A percentile compares a stretch with the other conserved stretches of the same genome.
phyloP scores from a whole-genome alignment of 345 rosid species.

The Hirschfeldia incana region DNA sequence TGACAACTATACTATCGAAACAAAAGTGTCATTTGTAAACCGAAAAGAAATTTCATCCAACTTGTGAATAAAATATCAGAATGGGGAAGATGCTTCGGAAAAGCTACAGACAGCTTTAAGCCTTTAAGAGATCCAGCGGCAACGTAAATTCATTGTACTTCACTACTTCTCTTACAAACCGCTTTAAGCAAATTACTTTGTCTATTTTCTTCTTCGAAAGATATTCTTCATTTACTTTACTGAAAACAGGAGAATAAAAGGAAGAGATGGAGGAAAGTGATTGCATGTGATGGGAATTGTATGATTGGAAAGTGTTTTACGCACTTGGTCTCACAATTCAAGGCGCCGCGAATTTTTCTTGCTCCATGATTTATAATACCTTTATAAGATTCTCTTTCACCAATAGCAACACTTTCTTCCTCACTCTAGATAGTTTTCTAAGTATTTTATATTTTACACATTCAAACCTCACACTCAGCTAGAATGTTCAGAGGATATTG shows the following conservation, averaged over 20 bases:
- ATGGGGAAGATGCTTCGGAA: constrained; percentile 4
- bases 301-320: constrained; percentile 13
- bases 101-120: constrained; percentile 14
- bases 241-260: background rate
- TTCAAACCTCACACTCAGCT: background rate
- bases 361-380: background rate
- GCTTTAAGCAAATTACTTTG: background rate
- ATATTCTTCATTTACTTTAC: background rate
- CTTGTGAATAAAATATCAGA: background rate
- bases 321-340: constrained; percentile 18
- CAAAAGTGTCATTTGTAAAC: background rate
- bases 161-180: constrained; percentile 1
- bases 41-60: background rate
- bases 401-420: constrained; percentile 2
- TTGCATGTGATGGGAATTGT: constrained; percentile 5
- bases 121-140: background rate
- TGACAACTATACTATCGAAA: constrained; percentile 3
- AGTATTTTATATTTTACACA: background rate
- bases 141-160: constrained; percentile 23
- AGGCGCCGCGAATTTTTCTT: constrained; percentile 33
- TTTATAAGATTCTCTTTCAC: constrained; percentile 24
- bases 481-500: background rate
- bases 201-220: background rate
- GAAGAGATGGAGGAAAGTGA: background rate
- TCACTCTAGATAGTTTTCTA: background rate